Conservation (phyloP, 2,329 filamentous ascomycete genomes). For the Nemania bipapillata region DNA sequence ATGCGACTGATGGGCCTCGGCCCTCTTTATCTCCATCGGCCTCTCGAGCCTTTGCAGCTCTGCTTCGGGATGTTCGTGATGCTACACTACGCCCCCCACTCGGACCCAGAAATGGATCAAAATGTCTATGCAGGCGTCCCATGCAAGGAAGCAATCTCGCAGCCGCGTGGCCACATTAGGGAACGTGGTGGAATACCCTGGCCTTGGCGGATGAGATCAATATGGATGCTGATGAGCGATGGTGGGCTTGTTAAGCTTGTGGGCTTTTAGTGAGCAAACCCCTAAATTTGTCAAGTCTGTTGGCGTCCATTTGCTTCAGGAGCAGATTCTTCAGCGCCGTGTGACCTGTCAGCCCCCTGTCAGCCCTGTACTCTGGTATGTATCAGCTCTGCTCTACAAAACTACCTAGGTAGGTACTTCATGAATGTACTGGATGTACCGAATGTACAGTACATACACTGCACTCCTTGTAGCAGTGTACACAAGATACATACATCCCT, state of each 20-base stretch:
- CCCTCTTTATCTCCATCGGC: constrained; percentile 21
- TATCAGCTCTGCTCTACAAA: constrained; percentile 5
- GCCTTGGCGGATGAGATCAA: constrained; percentile 27
- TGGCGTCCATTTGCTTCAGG: constrained; percentile 12
- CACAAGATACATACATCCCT: neutral
- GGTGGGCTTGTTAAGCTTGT: constrained; percentile 10
- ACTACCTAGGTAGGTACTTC: too few relatives aligned
- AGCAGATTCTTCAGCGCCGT: constrained; percentile 36
- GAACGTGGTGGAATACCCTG: constrained; percentile 1
- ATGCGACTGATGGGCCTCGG: constrained; percentile 19
- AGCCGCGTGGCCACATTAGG: constrained; percentile 31
- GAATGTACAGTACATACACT: neutral
- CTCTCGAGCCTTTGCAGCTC: neutral
- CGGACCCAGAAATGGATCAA: constrained; percentile 26
- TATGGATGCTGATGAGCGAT: constrained; percentile 7
- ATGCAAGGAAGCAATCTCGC: constrained; percentile 35
- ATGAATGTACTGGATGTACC: neutral
- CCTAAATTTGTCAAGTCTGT: constrained; percentile 34
- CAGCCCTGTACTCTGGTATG: too few relatives aligned
- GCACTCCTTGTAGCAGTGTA: neutral
- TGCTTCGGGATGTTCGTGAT: constrained; percentile 17
- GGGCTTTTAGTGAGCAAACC: constrained; percentile 31
- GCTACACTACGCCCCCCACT: constrained; percentile 8
- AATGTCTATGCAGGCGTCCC: constrained; percentile 22
- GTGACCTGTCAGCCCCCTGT: constrained; percentile 31